Conservation (phyloP, 2,329 filamentous ascomycete genomes). For the Neonectria ditissima region DNA sequence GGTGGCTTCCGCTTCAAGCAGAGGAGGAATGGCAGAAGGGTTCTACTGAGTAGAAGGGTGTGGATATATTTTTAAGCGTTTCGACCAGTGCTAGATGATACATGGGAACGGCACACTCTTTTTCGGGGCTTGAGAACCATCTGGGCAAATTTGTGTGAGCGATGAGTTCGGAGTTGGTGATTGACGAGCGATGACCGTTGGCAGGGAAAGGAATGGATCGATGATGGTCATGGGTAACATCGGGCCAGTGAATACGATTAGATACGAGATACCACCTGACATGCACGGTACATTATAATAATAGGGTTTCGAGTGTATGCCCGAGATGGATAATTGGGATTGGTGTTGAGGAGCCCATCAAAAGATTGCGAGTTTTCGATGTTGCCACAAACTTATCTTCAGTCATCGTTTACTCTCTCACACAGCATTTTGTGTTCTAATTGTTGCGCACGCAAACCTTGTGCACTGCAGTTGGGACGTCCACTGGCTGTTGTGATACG, state of each 20-base stretch:
- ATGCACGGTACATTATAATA: conserved; percentile 32
- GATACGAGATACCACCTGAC: conserved; percentile 40
- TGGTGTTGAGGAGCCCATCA: neutral
- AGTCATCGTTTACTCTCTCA: too few relatives aligned
- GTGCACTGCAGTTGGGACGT: too few relatives aligned
- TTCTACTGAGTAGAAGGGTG: conserved; percentile 42
- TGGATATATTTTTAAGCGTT: neutral
- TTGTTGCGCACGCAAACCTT: too few relatives aligned
- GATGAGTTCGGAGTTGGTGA: conserved; percentile 43
- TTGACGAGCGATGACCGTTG: conserved; percentile 35
- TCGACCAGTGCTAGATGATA: conserved; percentile 7
- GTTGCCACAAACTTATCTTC: too few relatives aligned
- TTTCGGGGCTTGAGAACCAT: conserved; percentile 30
- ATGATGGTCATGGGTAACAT: conserved; percentile 41
- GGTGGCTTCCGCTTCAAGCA: conserved; percentile 46
- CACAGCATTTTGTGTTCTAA: too few relatives aligned
- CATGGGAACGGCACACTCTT: conserved; percentile 22
- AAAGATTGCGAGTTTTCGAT: neutral
- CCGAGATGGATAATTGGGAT: neutral
- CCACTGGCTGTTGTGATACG: neutral
- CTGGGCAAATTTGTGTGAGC: conserved; percentile 38
- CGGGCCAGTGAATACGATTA: conserved; percentile 32
- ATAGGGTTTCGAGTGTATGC: conserved; percentile 6
- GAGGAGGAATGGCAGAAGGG: conserved; percentile 46
- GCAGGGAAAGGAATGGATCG: conserved; percentile 22